Percentiles rank a stretch among this genome's conserved stretches.
These are phyloP conservation scores for Lactarius deliciosus DNA, from an alignment of 768 basidiomycete genomes.

Conservation along the genomic window DNA sequence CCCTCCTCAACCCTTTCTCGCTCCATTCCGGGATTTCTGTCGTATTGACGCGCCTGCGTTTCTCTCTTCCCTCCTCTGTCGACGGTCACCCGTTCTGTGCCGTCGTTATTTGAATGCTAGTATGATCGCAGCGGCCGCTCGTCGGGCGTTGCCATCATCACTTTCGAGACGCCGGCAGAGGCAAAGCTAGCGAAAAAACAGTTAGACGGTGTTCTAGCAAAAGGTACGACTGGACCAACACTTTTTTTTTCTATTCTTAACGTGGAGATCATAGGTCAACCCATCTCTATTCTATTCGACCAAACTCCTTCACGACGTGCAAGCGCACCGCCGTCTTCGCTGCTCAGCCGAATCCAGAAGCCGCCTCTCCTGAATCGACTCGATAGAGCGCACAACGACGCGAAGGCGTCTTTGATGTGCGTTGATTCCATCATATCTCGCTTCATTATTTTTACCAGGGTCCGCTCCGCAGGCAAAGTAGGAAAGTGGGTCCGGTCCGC, in stretches of 20 bases:
- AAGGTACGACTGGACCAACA: conserved; percentile 52
- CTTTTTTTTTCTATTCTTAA: conserved; percentile 12
- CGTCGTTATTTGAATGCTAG: conserved; percentile 52
- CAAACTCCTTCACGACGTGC: conserved; percentile 38
- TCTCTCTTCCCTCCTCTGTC: not conserved
- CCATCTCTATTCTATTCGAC: conserved; percentile 71
- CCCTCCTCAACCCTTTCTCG: conserved; percentile 37
- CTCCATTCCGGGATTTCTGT: conserved; percentile 37
- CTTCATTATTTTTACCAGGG: not conserved
- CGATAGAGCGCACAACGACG: conserved; percentile 43
- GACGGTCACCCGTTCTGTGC: conserved; percentile 35
- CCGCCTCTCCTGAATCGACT: conserved; percentile 68
- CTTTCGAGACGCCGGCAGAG: conserved; percentile 75
- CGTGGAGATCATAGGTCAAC: conserved; percentile 56
- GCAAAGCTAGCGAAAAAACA: conserved; percentile 83
- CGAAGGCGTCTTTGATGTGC: conserved; percentile 27
- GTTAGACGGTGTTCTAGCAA: conserved; percentile 83
- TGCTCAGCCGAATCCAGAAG: conserved; percentile 75
- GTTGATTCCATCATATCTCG: not conserved
- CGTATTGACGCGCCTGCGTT: conserved; percentile 29
- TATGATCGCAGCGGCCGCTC: conserved; percentile 97
- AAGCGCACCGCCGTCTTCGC: conserved; percentile 51
- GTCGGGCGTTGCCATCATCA: conserved; percentile 74
- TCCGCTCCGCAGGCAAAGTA: conserved; percentile 15
- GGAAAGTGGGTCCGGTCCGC: conserved; percentile 7